Evolutionary conservation across 805 yeast genomes (phyloP).

Genomic region (Sugiyamaella boreocaroliniensis): DNA sequence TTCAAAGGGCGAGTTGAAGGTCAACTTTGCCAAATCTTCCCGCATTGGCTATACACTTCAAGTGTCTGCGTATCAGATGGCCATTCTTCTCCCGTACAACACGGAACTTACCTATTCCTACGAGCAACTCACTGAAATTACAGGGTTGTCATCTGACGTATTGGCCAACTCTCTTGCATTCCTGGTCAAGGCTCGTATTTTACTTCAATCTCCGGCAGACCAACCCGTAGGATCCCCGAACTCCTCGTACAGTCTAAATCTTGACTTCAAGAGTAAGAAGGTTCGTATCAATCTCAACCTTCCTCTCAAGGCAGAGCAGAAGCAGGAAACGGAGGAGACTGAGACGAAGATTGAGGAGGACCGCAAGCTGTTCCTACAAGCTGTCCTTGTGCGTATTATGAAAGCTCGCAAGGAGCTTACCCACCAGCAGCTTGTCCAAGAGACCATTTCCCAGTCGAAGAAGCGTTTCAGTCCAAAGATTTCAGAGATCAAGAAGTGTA

Average conservation of each 20-base stretch:
- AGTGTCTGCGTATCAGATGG: constrained; percentile 79
- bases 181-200: constrained; percentile 67
- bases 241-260: constrained; percentile 62
- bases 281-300: constrained; percentile 69
- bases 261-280: constrained; percentile 79
- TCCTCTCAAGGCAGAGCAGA: constrained; percentile 52
- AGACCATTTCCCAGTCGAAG: constrained; percentile 79
- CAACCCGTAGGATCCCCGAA: constrained; percentile 43
- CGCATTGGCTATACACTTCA: constrained; percentile 51
- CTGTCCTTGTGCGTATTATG: constrained; percentile 95
- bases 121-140: constrained; percentile 54
- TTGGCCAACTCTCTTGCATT: constrained; percentile 75
- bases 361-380: constrained; percentile 77
- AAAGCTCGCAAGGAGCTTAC: constrained; percentile 77
- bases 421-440: constrained; percentile 77
- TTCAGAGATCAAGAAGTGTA: constrained; percentile 78
- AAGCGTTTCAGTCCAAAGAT: constrained; percentile 79
- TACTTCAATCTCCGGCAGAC: constrained; percentile 60
- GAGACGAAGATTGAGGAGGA: constrained; percentile 80
- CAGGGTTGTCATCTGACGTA: constrained; percentile 58
- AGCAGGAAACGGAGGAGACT: constrained; percentile 65
- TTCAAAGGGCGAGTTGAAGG: constrained; percentile 86
- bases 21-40: constrained; percentile 76
- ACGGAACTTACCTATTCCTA: constrained; percentile 53
- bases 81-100: constrained; percentile 80